Evolutionary conservation across 805 yeast species (phyloP).

Genomic region (Metschnikowia lachancei): DNA sequence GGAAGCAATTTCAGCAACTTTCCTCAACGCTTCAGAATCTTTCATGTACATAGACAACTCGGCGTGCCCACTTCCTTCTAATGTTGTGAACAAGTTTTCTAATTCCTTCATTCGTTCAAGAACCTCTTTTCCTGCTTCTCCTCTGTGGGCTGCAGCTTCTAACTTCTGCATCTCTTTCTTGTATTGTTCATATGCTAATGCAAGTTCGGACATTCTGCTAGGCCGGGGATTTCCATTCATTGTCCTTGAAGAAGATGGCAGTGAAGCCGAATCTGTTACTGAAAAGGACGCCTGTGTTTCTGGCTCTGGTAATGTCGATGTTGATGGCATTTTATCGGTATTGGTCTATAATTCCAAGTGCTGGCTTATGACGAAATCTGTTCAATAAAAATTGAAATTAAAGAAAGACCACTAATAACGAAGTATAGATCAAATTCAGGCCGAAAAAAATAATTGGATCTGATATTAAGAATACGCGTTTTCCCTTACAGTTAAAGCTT

Average conservation of each 20-base stretch:
- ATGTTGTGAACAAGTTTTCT: conserved; percentile 45
- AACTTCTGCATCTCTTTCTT: conserved; percentile 30
- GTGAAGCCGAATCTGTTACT: neutral
- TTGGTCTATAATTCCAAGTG: no score
- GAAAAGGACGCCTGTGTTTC: neutral
- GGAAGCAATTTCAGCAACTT: conserved; percentile 60
- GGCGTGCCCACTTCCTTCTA: conserved; percentile 34
- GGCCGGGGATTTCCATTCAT: neutral
- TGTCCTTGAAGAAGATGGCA: neutral
- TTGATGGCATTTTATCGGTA: no score
- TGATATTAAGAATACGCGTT: no score
- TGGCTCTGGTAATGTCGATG: neutral
- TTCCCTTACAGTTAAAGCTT: no score
- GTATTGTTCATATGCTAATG: conserved; percentile 29
- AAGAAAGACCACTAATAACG: no score
- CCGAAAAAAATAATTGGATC: no score
- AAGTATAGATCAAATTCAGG: no score
- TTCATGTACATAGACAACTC: conserved; percentile 39
- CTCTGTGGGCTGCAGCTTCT: conserved; percentile 52
- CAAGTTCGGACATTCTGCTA: conserved; percentile 8
- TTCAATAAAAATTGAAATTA: no score
- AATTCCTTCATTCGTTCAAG: conserved; percentile 43
- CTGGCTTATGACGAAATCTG: no score
- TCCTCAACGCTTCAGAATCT: conserved; percentile 63
- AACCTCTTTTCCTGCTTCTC: conserved; percentile 54